Conservation (phyloP, 306 rosid genomes). For the Casuarina equisetifolia region DNA sequence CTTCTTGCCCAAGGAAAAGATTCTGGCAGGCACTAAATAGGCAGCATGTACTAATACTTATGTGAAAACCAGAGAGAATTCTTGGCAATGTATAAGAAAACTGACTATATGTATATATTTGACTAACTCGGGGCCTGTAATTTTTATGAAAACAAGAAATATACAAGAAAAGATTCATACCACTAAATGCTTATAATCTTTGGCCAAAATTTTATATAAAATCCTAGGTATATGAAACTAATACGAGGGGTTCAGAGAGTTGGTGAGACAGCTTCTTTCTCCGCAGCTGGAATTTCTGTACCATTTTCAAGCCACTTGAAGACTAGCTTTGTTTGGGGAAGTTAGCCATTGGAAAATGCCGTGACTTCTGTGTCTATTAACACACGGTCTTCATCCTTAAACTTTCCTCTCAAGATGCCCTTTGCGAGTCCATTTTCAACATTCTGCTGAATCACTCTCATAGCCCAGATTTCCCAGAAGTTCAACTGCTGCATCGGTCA, state of each 20-base stretch:
- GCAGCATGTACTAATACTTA: neutral
- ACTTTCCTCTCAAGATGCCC: constrained; percentile 91
- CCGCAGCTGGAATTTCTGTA: constrained; percentile 37
- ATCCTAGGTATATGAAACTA: neutral
- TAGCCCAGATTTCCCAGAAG: constrained; percentile 93
- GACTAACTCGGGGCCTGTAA: neutral
- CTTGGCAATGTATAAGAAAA: neutral
- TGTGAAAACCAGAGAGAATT: neutral
- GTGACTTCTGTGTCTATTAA: constrained; percentile 79
- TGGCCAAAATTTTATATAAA: constrained; percentile 30
- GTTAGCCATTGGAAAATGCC: constrained; percentile 74
- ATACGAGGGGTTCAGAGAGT: constrained; percentile 32
- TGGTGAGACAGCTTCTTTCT: constrained; percentile 48
- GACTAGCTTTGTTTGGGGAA: constrained; percentile 73
- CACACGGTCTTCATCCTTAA: constrained; percentile 75
- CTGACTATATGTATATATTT: neutral
- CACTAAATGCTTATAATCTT: neutral
- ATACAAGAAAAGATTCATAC: constrained; percentile 13
- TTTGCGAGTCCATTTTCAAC: constrained; percentile 93
- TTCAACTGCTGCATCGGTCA: constrained; percentile 77
- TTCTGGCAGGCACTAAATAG: neutral
- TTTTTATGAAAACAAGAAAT: constrained; percentile 17
- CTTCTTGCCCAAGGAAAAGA: neutral
- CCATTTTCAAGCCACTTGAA: constrained; percentile 52
- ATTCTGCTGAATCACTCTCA: constrained; percentile 91